A percentile compares a stretch with the other conserved stretches of the same genome.
Conservation (phyloP, 108 stramenopile species). For the Nitzschia sp. region DNA sequence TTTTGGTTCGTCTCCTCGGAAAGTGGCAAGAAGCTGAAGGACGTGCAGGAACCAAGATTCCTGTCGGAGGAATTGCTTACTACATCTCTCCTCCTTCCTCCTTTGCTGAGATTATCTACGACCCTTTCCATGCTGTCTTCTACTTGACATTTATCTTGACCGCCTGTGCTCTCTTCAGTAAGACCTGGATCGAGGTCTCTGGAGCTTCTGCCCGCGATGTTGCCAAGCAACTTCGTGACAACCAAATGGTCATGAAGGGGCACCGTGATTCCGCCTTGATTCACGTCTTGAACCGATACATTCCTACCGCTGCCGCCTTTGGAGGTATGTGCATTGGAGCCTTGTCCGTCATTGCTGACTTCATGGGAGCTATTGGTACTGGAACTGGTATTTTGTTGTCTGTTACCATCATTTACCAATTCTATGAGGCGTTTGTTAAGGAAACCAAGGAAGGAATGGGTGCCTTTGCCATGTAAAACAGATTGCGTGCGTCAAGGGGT, state of each 20-base stretch:
- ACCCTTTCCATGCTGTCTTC: conserved; percentile 98
- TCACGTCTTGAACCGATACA: conserved; percentile 97
- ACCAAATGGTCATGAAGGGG: conserved; percentile 99
- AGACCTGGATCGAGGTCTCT: conserved; percentile 99
- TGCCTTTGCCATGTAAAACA: conserved; percentile 63
- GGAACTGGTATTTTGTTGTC: conserved; percentile 97
- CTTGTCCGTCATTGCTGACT: conserved; percentile 95
- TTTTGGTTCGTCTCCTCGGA: conserved; percentile 96
- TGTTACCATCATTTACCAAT: conserved; percentile 99
- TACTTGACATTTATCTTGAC: conserved; percentile 97
- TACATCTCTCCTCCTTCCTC: conserved; percentile 96
- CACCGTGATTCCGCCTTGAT: conserved; percentile 95
- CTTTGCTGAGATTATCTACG: conserved; percentile 92
- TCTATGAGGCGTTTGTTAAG: conserved; percentile 93
- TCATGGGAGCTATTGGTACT: conserved; percentile 98
- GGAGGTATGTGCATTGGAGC: conserved; percentile 99
- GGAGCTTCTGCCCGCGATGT: conserved; percentile 96
- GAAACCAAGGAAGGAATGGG: conserved; percentile 72
- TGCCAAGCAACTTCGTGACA: conserved; percentile 98
- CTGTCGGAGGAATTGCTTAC: conserved; percentile 99
- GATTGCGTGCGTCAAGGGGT: background rate
- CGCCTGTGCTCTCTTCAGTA: conserved; percentile 97
- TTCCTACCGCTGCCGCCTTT: conserved; percentile 98
- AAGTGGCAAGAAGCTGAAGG: conserved; percentile 97
- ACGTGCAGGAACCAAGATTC: conserved; percentile 80